These are phyloP conservation scores for Imleria badia DNA, from an alignment of 768 basidiomycete species.

Conservation along the genomic window DNA sequence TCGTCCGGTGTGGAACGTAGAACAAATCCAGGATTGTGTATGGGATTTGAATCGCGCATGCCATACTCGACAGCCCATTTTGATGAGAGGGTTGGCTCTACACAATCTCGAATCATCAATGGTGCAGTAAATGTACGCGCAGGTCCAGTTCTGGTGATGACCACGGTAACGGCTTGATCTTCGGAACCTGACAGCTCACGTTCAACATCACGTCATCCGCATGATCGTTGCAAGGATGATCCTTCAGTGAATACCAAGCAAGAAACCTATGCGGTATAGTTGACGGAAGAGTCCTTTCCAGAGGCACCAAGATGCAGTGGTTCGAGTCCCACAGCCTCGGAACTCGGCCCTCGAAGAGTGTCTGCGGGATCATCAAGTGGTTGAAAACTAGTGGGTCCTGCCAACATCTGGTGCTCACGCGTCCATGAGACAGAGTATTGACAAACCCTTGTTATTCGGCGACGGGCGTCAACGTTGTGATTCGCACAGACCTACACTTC, in stretches of 20 bases:
- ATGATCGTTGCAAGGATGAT: neutral
- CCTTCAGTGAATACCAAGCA: neutral
- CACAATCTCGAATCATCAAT: neutral
- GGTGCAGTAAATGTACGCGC: slow-evolving; percentile 7
- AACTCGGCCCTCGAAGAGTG: neutral
- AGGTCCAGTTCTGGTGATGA: slow-evolving; percentile 13
- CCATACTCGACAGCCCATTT: slow-evolving; percentile 9
- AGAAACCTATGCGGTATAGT: neutral
- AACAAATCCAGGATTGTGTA: neutral
- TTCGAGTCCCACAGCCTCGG: neutral
- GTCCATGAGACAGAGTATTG: slow-evolving; percentile 18
- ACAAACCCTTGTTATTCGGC: slow-evolving; percentile 25
- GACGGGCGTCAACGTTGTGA: slow-evolving; percentile 35
- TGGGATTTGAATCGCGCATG: neutral
- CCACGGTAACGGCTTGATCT: neutral
- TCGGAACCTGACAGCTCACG: neutral
- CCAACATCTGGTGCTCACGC: slow-evolving; percentile 17
- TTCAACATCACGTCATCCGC: neutral
- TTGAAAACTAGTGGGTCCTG: slow-evolving; percentile 19
- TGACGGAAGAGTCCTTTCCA: neutral
- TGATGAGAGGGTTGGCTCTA: neutral
- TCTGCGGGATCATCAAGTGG: slow-evolving; percentile 1
- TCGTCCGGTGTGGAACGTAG: neutral
- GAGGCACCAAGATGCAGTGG: neutral
- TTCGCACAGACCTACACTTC: slow-evolving; percentile 64